Evolutionary conservation across 768 basidiomycete genomes (phyloP).

Genomic region (Auriscalpium microsporum): DNA sequence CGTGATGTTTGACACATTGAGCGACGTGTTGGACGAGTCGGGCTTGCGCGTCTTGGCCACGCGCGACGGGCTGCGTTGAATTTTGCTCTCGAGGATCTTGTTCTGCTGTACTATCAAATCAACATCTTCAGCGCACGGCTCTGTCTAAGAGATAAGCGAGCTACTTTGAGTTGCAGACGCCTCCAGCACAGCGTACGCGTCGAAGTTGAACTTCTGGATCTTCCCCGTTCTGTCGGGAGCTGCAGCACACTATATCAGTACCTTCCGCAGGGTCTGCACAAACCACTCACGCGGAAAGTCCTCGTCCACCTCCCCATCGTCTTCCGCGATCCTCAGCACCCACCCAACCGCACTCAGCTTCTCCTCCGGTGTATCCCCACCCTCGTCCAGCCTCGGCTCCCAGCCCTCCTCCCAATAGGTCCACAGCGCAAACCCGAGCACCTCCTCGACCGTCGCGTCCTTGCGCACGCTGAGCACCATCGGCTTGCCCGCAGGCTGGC

Average conservation of each 20-base stretch:
- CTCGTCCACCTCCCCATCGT: constrained; percentile 97
- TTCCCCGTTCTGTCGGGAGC: constrained; percentile 86
- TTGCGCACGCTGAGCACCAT: constrained; percentile 72
- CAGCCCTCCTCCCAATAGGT: constrained; percentile 89
- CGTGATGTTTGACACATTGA: constrained; percentile 20
- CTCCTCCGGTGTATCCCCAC: constrained; percentile 48
- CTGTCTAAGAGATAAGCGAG: constrained; percentile 12
- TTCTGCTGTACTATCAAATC: constrained; percentile 61
- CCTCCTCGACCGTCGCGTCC: constrained; percentile 91
- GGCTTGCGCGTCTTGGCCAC: constrained; percentile 53
- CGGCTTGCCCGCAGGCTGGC: constrained; percentile 46
- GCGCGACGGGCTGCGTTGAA: constrained; percentile 75
- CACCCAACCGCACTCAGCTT: constrained; percentile 76
- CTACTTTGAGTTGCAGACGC: constrained; percentile 63
- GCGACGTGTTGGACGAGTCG: constrained; percentile 30
- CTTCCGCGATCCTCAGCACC: constrained; percentile 90
- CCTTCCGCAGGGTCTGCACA: background rate
- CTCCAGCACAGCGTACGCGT: constrained; percentile 82
- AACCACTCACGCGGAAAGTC: constrained; percentile 82
- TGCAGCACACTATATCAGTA: constrained; percentile 24
- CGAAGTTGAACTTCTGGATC: constrained; percentile 82
- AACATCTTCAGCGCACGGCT: background rate
- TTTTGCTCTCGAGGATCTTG: constrained; percentile 65
- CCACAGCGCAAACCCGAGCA: constrained; percentile 88
- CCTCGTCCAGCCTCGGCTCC: constrained; percentile 70